Evolutionary conservation across 331 rosid genomes (phyloP).

Genomic region (Spiraea crenata): DNA sequence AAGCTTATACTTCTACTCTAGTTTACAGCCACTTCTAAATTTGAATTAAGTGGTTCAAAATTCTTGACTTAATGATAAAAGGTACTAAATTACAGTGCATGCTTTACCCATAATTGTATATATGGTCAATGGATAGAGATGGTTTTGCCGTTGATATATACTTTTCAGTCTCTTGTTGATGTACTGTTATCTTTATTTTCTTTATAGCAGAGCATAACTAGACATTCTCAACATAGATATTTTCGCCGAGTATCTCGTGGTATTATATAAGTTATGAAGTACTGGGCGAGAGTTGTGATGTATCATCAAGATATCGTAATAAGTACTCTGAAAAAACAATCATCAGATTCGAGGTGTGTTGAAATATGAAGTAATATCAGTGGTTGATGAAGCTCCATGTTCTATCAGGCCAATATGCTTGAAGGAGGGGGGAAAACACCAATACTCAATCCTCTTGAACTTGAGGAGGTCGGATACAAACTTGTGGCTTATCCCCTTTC

Average conservation of each 20-base stretch:
- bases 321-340: neutral
- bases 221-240: neutral
- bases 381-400: conserved; percentile 19
- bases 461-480: conserved; percentile 77
- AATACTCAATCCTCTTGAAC: conserved; percentile 67
- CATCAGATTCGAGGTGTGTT: neutral
- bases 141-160: neutral
- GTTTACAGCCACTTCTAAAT: too few species aligned
- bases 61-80: too few species aligned
- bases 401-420: conserved; percentile 87
- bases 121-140: too few species aligned
- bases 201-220: neutral
- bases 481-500: conserved; percentile 88
- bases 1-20: too few species aligned
- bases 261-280: neutral
- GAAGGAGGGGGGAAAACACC: conserved; percentile 99
- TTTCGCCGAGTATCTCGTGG: neutral
- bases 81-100: too few species aligned
- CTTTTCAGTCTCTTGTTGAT: neutral
- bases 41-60: too few species aligned
- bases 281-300: too few species aligned
- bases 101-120: neutral
- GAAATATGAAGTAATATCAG: conserved; percentile 5
- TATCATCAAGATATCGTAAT: neutral
- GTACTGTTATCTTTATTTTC: neutral